These are phyloP conservation scores for Berkeleyomyces basicola DNA, from an alignment of 2,329 filamentous ascomycete species.

Conservation along the genomic window DNA sequence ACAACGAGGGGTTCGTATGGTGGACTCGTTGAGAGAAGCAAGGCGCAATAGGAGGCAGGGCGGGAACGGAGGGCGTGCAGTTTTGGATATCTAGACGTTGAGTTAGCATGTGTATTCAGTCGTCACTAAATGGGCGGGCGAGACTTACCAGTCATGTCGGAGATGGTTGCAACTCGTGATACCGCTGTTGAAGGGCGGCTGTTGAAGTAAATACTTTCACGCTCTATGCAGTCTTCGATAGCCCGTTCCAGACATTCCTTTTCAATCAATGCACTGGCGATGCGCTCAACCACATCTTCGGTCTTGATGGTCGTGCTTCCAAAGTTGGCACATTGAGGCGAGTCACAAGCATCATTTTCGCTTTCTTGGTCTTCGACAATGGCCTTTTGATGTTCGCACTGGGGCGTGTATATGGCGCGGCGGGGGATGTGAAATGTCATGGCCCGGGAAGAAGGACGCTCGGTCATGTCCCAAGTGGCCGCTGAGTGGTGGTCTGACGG, in stretches of 20 bases:
- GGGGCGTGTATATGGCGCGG: slow-evolving; percentile 18
- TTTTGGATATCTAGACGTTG: background rate
- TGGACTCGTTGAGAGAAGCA: slow-evolving; percentile 36
- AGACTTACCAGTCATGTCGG: slow-evolving; percentile 17
- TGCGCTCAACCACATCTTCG: slow-evolving; percentile 36
- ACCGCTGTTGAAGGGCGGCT: slow-evolving; percentile 37
- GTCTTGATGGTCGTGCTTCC: slow-evolving; percentile 31
- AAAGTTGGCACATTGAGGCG: slow-evolving; percentile 29
- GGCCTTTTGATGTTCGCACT: slow-evolving; percentile 13
- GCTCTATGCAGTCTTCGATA: slow-evolving; percentile 43
- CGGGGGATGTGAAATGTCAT: slow-evolving; percentile 41
- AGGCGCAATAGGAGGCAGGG: slow-evolving; percentile 37
- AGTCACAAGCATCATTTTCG: slow-evolving; percentile 21
- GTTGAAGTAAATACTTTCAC: slow-evolving; percentile 38
- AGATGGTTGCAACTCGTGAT: slow-evolving; percentile 20
- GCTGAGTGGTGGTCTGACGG: slow-evolving; percentile 8
- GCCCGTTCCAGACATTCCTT: slow-evolving; percentile 40
- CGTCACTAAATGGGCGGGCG: background rate
- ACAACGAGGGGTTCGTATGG: background rate
- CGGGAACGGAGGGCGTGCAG: slow-evolving; percentile 37
- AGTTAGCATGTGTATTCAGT: background rate
- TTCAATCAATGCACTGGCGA: slow-evolving; percentile 41
- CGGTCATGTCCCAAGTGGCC: background rate
- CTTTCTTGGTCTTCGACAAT: background rate
- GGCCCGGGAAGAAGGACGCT: slow-evolving; percentile 15